Evolutionary conservation across 1,284 basidiomycete genomes (phyloP).

Genomic region (Malassezia furfur): DNA sequence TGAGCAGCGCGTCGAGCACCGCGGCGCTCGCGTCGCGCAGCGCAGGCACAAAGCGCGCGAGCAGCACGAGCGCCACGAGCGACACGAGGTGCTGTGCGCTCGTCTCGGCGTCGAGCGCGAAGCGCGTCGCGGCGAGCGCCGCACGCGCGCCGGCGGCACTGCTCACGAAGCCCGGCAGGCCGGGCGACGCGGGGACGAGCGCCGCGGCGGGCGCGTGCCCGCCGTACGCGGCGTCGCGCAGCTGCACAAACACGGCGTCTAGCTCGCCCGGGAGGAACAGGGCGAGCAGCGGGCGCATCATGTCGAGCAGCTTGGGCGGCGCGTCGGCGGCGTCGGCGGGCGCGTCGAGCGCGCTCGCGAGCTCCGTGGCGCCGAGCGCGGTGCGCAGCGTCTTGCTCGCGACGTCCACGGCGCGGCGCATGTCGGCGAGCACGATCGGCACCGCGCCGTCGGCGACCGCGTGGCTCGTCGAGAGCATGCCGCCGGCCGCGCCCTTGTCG

Average conservation of each 20-base stretch:
- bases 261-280: conserved; percentile 26
- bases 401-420: conserved; percentile 36
- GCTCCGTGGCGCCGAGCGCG: conserved; percentile 4
- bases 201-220: neutral
- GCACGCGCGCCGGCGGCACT: neutral
- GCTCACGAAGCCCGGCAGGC: conserved; percentile 6
- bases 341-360: conserved; percentile 3
- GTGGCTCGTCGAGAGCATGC: conserved; percentile 27
- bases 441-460: conserved; percentile 20
- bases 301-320: conserved; percentile 23
- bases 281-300: conserved; percentile 29
- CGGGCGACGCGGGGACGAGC: neutral
- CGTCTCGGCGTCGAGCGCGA: neutral
- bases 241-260: conserved; percentile 17
- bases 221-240: conserved; percentile 12
- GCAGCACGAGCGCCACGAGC: neutral
- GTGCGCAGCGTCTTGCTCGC: conserved; percentile 22
- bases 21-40: conserved; percentile 57
- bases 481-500: conserved; percentile 15
- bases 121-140: neutral
- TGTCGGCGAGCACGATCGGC: conserved; percentile 30
- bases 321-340: neutral
- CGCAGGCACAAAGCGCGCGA: conserved; percentile 55
- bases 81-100: conserved; percentile 10
- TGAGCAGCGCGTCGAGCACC: conserved; percentile 1